Conservation (phyloP, 129 eudicot species). For the Apium graveolens region DNA sequence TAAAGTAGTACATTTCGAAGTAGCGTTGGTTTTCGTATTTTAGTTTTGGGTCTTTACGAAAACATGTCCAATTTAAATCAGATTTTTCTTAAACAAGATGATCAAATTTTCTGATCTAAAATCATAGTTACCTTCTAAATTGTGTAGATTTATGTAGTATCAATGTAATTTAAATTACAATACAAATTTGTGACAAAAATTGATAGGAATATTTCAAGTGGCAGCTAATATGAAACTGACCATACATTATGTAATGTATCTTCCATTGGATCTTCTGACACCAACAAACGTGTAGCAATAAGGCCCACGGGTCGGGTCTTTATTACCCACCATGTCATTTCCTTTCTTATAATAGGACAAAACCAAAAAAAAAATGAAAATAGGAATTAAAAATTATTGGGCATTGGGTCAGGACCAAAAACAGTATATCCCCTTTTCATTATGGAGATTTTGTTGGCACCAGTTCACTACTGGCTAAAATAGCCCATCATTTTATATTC, state of each 20-base stretch:
- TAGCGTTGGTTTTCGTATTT: too few relatives aligned
- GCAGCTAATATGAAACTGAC: constrained; percentile 36
- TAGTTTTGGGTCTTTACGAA: too few relatives aligned
- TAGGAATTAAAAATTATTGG: constrained; percentile 4
- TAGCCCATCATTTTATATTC: constrained; percentile 21
- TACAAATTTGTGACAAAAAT: background rate
- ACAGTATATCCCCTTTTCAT: constrained; percentile 37
- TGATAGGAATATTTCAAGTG: background rate
- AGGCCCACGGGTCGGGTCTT: constrained; percentile 28
- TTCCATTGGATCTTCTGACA: constrained; percentile 98
- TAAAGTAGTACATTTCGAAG: too few relatives aligned
- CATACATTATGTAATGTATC: constrained; percentile 35
- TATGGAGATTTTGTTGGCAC: constrained; percentile 42
- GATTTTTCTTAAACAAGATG: too few relatives aligned
- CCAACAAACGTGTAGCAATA: constrained; percentile 24
- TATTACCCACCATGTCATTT: constrained; percentile 39
- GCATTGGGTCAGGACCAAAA: constrained; percentile 18
- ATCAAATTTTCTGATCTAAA: too few relatives aligned
- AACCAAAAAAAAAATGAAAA: constrained; percentile 5
- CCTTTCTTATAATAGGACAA: background rate
- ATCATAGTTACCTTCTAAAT: too few relatives aligned
- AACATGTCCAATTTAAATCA: too few relatives aligned
- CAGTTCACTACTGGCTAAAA: constrained; percentile 11
- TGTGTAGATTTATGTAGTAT: too few relatives aligned
- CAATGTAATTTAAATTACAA: too few relatives aligned